Evolutionary conservation across 306 rosid genomes (phyloP), one percentile per base, ranked within the genome.

Genomic region (Cyclanthera cordifolia): DNA sequence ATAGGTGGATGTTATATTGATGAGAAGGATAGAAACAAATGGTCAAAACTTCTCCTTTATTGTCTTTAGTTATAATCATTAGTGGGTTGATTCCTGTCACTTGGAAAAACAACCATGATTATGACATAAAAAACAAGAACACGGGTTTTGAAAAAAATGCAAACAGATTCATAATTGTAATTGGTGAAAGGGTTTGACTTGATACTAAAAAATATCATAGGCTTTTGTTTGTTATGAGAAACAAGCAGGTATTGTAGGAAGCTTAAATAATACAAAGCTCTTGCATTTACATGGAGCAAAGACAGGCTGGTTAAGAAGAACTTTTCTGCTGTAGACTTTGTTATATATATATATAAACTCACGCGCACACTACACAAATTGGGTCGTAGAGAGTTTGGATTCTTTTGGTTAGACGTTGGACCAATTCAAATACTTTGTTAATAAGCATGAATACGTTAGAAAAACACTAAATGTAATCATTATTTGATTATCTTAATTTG

Each of bases 21-120:
- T 21, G 43, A 14, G 43, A 64, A 64, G 9, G 34, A 43, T 43
- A 41, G 20, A 43, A 21, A 4, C 70, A 64, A 6, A 64, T 64
- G 30, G 53, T 32, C 53, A 21, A 21, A 21, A 23, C 27, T 64
- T 64, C 34, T 64, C 14, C 28, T 2, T 43, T 17, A 37, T 60
- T 60, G 21, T 37, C 51, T 64, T 45, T 64, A 41, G 28, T 64
- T 43, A 43, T 34, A 64, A n/a, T 64, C 70, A 43, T 64, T 64
- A 23, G 70, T 64, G 70, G 70, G 53, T 64, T 64, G 70, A 43
- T 21, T 64, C 17, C 10, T 64, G 49, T 64, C 53, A 41, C 53
- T 64, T 64, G 70, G 53, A 64, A 64, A 64, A 64, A 52, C n/a
- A 43, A 43, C 30, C n/a, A 64, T 43, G 70, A 64, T 56, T 56